phyloP scores from a whole-genome alignment of 768 basidiomycete genomes.

The Trametopsis cervina region DNA sequence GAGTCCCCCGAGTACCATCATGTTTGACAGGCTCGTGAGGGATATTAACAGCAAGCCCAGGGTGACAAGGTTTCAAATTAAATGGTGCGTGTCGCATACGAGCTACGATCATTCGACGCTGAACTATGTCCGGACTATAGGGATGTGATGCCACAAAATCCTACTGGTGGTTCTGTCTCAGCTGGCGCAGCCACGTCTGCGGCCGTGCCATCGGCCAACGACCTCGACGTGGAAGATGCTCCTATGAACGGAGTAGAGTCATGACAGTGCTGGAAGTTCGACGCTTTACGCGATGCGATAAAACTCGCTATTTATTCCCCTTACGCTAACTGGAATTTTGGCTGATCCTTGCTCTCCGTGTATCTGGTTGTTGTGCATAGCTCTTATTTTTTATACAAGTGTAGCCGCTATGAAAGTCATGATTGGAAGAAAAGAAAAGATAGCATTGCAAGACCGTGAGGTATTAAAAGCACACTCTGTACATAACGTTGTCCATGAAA shows the following conservation, averaged over 20 bases:
- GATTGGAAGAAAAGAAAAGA: no score
- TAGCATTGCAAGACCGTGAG: no score
- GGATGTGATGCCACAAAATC: constrained; percentile 55
- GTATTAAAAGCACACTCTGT: neutral
- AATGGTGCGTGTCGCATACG: constrained; percentile 53
- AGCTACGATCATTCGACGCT: constrained; percentile 7
- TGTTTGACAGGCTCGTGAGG: constrained; percentile 75
- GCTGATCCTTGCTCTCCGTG: no score
- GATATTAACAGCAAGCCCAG: constrained; percentile 89
- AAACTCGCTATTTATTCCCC: no score
- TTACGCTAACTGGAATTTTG: no score
- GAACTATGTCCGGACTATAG: constrained; percentile 26
- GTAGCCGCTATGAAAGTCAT: no score
- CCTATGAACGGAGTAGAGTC: constrained; percentile 13
- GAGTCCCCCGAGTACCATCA: constrained; percentile 56
- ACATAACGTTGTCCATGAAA: neutral
- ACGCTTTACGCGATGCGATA: no score
- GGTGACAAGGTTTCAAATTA: constrained; percentile 89
- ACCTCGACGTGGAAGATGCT: constrained; percentile 38
- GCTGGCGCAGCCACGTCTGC: constrained; percentile 67
- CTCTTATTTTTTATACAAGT: no score
- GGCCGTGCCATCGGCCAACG: constrained; percentile 67
- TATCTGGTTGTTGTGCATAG: no score
- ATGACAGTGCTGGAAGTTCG: neutral
- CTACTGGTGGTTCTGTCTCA: constrained; percentile 28